phyloP scores from a whole-genome alignment of 768 basidiomycete genomes.

The Atractiella rhizophila region DNA sequence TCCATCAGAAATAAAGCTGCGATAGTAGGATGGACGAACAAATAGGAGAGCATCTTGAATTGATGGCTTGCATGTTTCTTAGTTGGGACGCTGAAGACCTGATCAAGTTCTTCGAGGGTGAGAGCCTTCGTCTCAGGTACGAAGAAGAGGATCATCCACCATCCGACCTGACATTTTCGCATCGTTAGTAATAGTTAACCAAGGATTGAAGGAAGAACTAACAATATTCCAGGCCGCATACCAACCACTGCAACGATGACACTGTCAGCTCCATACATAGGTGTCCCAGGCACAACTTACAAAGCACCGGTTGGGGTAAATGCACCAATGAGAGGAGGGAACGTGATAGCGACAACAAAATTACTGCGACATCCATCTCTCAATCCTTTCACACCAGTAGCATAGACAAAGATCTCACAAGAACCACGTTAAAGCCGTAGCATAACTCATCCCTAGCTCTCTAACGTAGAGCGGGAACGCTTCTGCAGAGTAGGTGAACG shows the following conservation, averaged over 20 bases:
- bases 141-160: conserved; percentile 9
- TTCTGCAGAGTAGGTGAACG: conserved; percentile 14
- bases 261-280: background rate
- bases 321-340: conserved; percentile 10
- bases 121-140: conserved; percentile 14
- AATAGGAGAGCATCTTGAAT: conserved; percentile 26
- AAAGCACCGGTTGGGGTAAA: conserved; percentile 10
- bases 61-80: conserved; percentile 9
- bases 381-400: too few species aligned
- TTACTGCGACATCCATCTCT: background rate
- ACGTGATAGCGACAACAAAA: conserved; percentile 8
- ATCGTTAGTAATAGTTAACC: too few species aligned
- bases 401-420: background rate
- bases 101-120: conserved; percentile 20
- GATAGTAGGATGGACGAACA: conserved; percentile 20
- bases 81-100: conserved; percentile 19
- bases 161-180: too few species aligned
- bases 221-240: conserved; percentile 16
- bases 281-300: background rate
- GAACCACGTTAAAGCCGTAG: conserved; percentile 6
- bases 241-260: conserved; percentile 3
- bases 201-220: too few species aligned
- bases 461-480: conserved; percentile 17
- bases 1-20: background rate
- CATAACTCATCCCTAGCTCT: conserved; percentile 14